These are phyloP conservation scores for Mortierella sp. DNA, from an alignment of 371 early-diverging fungal genomes.

Conservation along the genomic window DNA sequence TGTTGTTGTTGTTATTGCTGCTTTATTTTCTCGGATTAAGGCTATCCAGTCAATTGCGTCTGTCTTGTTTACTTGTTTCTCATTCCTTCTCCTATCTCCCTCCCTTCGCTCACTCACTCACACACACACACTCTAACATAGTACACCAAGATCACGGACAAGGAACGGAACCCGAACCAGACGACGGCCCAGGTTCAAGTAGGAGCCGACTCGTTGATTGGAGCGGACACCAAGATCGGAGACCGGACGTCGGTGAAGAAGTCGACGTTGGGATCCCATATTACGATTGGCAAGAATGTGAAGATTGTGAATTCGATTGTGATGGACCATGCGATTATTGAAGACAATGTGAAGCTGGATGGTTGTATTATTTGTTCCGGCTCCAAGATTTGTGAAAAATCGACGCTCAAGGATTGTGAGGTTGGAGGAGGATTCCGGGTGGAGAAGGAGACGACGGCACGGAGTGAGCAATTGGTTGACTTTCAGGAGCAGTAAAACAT, in stretches of 20 bases:
- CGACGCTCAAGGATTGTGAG: slow-evolving; percentile 90
- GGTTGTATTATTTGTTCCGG: slow-evolving; percentile 87
- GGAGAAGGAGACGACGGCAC: slow-evolving; percentile 73
- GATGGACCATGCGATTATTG: slow-evolving; percentile 93
- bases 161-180: slow-evolving; percentile 64
- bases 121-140: slow-evolving; percentile 35
- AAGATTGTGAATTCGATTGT: slow-evolving; percentile 93
- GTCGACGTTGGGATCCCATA: slow-evolving; percentile 92
- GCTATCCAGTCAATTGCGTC: background rate
- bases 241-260: slow-evolving; percentile 93
- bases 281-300: slow-evolving; percentile 93
- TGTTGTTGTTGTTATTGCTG: background rate
- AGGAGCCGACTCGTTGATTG: slow-evolving; percentile 92
- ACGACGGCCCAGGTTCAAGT: slow-evolving; percentile 81
- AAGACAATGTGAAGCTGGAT: slow-evolving; percentile 92
- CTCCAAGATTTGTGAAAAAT: slow-evolving; percentile 81
- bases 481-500: slow-evolving; percentile 54
- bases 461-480: slow-evolving; percentile 58
- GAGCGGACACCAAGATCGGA: slow-evolving; percentile 88
- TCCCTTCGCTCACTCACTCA: too few relatives aligned
- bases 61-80: slow-evolving; percentile 2
- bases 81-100: slow-evolving; percentile 7
- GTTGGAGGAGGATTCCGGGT: slow-evolving; percentile 83
- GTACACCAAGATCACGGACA: slow-evolving; percentile 64
- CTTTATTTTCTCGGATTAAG: background rate